phyloP scores from a whole-genome alignment of 2,329 filamentous ascomycete species.

The Arthrobotrys sphaeroides region DNA sequence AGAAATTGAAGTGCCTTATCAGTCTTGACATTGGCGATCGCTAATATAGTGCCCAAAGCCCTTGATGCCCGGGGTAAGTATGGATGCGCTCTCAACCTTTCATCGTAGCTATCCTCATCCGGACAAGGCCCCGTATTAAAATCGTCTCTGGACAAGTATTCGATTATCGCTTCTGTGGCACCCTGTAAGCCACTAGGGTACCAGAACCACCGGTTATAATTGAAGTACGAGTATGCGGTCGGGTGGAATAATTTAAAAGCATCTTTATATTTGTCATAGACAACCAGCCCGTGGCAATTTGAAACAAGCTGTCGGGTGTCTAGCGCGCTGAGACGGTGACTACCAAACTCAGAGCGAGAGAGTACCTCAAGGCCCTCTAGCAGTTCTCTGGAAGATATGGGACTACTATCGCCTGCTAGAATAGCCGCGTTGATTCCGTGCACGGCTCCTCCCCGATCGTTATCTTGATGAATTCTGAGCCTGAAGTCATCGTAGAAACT shows the following conservation, averaged over 20 bases:
- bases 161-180: neutral
- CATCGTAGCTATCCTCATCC: neutral
- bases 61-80: conserved; percentile 6
- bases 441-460: too few relatives aligned
- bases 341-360: neutral
- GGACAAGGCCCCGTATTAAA: neutral
- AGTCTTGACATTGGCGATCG: too few relatives aligned
- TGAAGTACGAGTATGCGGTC: neutral
- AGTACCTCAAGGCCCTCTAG: too few relatives aligned
- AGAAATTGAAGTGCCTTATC: too few relatives aligned
- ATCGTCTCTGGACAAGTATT: neutral
- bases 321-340: neutral
- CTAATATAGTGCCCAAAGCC: conserved; percentile 21
- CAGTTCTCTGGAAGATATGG: too few relatives aligned
- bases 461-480: too few relatives aligned
- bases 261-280: neutral
- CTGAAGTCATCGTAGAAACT: too few relatives aligned
- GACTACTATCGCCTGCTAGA: too few relatives aligned
- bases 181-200: neutral
- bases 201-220: neutral
- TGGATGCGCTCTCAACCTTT: neutral
- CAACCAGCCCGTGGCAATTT: neutral
- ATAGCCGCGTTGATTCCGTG: too few relatives aligned
- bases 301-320: neutral
- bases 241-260: neutral